These are phyloP conservation scores for Phytophthora megakarya DNA, from an alignment of 352 stramenopile species.

Conservation along the genomic window DNA sequence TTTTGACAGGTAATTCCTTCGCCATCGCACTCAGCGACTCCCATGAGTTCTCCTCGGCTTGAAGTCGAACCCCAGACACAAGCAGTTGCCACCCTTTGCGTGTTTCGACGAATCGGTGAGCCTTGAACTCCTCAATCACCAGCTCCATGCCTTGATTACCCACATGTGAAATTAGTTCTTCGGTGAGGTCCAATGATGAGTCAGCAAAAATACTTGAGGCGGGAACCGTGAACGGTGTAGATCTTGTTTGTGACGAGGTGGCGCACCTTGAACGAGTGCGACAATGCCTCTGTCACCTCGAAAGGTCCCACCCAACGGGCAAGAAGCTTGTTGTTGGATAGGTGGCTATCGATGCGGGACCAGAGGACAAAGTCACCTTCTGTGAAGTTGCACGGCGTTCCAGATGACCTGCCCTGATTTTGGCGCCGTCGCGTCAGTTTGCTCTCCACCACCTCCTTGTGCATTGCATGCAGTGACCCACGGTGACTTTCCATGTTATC, in stretches of 20 bases:
- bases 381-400: background rate
- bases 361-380: slow-evolving; percentile 10
- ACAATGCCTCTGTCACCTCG: background rate
- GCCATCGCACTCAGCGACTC: background rate
- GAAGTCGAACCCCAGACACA: background rate
- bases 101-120: background rate
- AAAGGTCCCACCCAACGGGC: slow-evolving; percentile 5
- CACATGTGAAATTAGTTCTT: slow-evolving; percentile 2
- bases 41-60: background rate
- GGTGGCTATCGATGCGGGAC: slow-evolving; percentile 2
- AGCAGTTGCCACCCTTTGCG: background rate
- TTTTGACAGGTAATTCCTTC: too few relatives aligned
- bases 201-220: slow-evolving; percentile 1
- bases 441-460: background rate
- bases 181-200: background rate
- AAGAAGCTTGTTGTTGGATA: slow-evolving; percentile 6
- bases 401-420: background rate
- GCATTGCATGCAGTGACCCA: background rate
- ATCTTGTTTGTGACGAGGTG: background rate
- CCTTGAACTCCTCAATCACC: background rate
- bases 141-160: slow-evolving; percentile 15
- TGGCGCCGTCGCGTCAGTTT: background rate
- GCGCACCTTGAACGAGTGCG: slow-evolving; percentile 2
- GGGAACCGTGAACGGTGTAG: background rate
- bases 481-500: background rate